Evolutionary conservation across 495 filamentous ascomycete genomes (phyloP), one percentile per base, ranked within the genome.

Genomic region (Penicillium turbatum): DNA sequence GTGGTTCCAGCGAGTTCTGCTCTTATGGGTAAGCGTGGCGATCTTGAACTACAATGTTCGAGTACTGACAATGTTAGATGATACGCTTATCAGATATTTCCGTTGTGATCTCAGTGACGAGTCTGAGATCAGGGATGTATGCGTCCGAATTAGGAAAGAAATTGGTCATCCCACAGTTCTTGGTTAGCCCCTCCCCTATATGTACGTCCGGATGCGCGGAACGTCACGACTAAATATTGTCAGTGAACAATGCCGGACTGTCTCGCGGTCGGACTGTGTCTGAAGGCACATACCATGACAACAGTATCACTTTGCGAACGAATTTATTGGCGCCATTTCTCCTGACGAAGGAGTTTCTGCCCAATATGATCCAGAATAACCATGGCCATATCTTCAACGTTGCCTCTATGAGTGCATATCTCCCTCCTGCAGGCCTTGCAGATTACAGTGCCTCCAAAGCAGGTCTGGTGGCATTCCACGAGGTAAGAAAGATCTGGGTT

Each of bases 161-260:
- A 26, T 48, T 40, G 42, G 60, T 17, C 41, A 54, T 46, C 51
- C 35, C 35, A 32, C 31, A 6, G 31, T 32, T 10, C 31, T 32
- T 2, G 8, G 31, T n/a, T n/a, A n/a, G n/a, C n/a, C n/a, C n/a
- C n/a, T n/a, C n/a, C n/a, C n/a, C n/a, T n/a, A n/a, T n/a, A n/a
- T n/a, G n/a, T n/a, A n/a, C n/a, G n/a, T n/a, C 9, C 31, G 31
- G 2, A 32, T 32, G 8, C 31, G 2, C 31, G 8, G 4, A 8
- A 11, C 12, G 12, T 2, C 31, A 47, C 44, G 41, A 44, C 46
- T 48, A 51, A 59, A 30, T 7, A 13, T 42, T 24, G 53, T n/a
- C 89, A 35, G 88, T 93, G 67, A 91, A 91, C 72, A 90, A 90
- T 71, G 89, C 89, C 6, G 89, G 83, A 59, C 77, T 90, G 39